phyloP scores from a whole-genome alignment of 176 grass and related monocot genomes.

The Carex parvula region DNA sequence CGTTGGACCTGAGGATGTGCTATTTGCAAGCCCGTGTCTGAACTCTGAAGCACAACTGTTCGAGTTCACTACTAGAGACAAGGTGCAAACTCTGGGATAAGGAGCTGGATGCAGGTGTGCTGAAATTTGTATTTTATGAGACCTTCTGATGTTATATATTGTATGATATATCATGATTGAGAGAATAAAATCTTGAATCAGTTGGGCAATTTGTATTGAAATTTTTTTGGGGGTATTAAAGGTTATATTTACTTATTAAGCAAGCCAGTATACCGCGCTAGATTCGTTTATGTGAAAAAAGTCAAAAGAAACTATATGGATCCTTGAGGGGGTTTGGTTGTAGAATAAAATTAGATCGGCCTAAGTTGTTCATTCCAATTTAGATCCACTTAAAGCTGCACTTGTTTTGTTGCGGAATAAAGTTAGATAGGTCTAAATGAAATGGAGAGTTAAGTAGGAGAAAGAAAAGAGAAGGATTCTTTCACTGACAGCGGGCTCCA shows the following conservation, averaged over 20 bases:
- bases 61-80: slow-evolving; percentile 21
- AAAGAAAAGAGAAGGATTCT: too few species aligned
- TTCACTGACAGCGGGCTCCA: too few species aligned
- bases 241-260: too few species aligned
- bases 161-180: background rate
- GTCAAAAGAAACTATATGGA: background rate
- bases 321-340: background rate
- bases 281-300: background rate
- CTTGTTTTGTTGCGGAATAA: too few species aligned
- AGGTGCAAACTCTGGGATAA: slow-evolving; percentile 1
- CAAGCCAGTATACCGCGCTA: too few species aligned
- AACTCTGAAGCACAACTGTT: slow-evolving; percentile 25
- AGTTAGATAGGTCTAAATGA: too few species aligned
- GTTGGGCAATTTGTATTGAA: background rate
- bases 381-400: too few species aligned
- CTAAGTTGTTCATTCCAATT: too few species aligned
- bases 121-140: background rate
- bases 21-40: slow-evolving; percentile 31
- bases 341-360: too few species aligned
- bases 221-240: background rate
- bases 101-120: too few species aligned
- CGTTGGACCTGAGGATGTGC: slow-evolving; percentile 23
- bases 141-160: background rate
- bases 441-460: too few species aligned
- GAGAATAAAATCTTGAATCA: background rate